Evolutionary conservation across 2,329 filamentous ascomycete genomes (phyloP).

Genomic region (Fusarium metavorans): DNA sequence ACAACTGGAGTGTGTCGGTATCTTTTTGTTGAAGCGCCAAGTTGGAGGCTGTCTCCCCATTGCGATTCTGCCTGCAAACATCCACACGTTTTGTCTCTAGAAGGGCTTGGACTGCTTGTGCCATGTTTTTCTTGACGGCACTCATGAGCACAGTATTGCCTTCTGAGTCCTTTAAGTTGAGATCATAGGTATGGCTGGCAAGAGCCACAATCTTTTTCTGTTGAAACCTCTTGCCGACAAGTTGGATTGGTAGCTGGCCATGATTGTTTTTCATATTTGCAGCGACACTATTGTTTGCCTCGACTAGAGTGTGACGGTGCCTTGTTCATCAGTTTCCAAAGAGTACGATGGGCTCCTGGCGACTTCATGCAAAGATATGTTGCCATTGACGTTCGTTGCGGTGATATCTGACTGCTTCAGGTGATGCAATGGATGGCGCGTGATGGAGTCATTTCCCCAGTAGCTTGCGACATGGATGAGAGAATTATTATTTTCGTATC

Average conservation of each 20-base stretch:
- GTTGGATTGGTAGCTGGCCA: not conserved
- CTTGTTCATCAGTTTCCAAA: fast-evolving
- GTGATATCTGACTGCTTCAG: too few relatives aligned
- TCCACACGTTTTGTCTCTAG: not conserved
- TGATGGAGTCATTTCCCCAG: too few relatives aligned
- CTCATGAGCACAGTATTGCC: not conserved
- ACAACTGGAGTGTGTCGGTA: not conserved
- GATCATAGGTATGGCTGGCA: not conserved
- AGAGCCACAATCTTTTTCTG: not conserved
- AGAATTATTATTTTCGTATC: too few relatives aligned
- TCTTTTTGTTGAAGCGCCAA: not conserved
- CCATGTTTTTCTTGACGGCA: not conserved
- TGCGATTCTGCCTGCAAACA: not conserved
- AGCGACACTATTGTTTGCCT: not conserved
- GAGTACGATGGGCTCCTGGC: fast-evolving
- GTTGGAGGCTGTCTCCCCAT: not conserved
- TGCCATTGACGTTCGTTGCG: too few relatives aligned
- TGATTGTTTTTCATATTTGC: not conserved
- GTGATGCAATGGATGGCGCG: too few relatives aligned
- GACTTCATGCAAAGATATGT: not conserved
- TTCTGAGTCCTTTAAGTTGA: not conserved
- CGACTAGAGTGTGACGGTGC: not conserved
- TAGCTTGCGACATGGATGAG: too few relatives aligned
- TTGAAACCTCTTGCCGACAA: not conserved
- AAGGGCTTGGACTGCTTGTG: not conserved